Evolutionary conservation across 805 yeast genomes (phyloP).

Genomic region (Saccharomycopsis sp.): DNA sequence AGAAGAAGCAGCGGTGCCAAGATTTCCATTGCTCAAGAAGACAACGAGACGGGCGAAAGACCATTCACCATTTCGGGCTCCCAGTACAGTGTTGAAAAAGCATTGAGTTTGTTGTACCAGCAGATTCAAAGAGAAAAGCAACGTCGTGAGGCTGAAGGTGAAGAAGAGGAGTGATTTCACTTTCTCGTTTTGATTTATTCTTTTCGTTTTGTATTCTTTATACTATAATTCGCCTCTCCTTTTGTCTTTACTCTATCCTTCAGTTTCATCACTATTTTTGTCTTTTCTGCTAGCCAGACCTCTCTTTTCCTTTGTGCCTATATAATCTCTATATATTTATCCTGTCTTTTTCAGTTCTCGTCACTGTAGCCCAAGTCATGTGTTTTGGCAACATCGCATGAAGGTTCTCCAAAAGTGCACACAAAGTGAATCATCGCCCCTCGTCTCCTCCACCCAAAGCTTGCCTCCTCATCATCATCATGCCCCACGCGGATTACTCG

Average conservation of each 20-base stretch:
- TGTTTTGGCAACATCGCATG: not conserved
- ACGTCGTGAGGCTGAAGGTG: slow-evolving; percentile 26
- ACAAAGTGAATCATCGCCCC: not conserved
- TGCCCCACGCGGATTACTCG: slow-evolving; percentile 3
- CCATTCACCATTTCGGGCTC: slow-evolving; percentile 62
- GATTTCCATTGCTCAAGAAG: slow-evolving; percentile 66
- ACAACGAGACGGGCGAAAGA: slow-evolving; percentile 54
- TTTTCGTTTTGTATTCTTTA: no score
- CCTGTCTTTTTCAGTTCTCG: no score
- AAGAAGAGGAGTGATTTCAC: not conserved
- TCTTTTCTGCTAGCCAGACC: no score
- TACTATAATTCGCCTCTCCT: no score
- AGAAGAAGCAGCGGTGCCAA: slow-evolving; percentile 71
- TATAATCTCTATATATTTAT: no score
- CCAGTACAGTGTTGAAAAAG: slow-evolving; percentile 41
- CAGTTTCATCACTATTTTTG: no score
- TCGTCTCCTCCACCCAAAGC: no score
- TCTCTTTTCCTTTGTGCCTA: no score
- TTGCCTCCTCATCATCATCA: no score
- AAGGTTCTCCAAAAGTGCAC: not conserved
- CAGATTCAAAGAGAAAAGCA: slow-evolving; percentile 51
- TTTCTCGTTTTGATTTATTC: not conserved
- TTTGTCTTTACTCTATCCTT: no score
- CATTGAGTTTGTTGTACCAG: slow-evolving; percentile 47
- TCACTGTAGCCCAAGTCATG: not conserved